These are phyloP conservation scores for Xylaria telfairii DNA, from an alignment of 495 filamentous ascomycete species.

Conservation along the genomic window DNA sequence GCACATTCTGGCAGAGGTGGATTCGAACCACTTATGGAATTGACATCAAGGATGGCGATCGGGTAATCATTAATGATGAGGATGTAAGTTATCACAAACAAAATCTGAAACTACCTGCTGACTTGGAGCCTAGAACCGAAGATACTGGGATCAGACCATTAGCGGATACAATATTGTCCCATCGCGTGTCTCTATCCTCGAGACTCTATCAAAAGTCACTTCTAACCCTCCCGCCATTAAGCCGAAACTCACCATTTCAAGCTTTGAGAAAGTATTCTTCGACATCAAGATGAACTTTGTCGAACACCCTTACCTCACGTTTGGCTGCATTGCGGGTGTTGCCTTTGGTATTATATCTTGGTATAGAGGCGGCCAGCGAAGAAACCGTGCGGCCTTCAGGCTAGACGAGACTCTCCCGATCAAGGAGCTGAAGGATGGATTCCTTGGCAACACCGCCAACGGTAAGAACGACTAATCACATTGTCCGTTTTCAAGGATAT, in stretches of 20 bases:
- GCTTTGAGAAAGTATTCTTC: slow-evolving; percentile 79
- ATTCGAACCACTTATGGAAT: slow-evolving; percentile 92
- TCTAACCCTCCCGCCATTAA: slow-evolving; percentile 79
- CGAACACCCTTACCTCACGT: slow-evolving; percentile 74
- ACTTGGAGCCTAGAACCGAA: slow-evolving; percentile 67
- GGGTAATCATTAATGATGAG: slow-evolving; percentile 96
- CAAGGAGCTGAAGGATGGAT: slow-evolving; percentile 56
- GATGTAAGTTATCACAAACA: slow-evolving; percentile 68
- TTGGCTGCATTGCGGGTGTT: slow-evolving; percentile 65
- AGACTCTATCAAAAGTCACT: slow-evolving; percentile 82
- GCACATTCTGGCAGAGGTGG: slow-evolving; percentile 97
- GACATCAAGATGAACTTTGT: slow-evolving; percentile 68
- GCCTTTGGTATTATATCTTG: slow-evolving; percentile 56
- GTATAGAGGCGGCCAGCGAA: slow-evolving; percentile 63
- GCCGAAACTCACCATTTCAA: slow-evolving; percentile 83
- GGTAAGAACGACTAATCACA: slow-evolving; percentile 78
- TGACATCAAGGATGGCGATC: slow-evolving; percentile 80
- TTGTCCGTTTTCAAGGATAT: slow-evolving; percentile 17
- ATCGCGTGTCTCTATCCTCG: slow-evolving; percentile 91
- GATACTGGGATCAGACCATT: slow-evolving; percentile 93
- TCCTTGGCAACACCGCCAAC: slow-evolving; percentile 62
- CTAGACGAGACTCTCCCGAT: slow-evolving; percentile 73
- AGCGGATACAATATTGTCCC: slow-evolving; percentile 87
- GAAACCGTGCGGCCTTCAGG: slow-evolving; percentile 71
- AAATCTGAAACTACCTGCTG: slow-evolving; percentile 20